A percentile compares a stretch with the other conserved stretches of the same genome.
phyloP scores from a whole-genome alignment of 2,329 filamentous ascomycete species.

The Gyromitra esculenta region DNA sequence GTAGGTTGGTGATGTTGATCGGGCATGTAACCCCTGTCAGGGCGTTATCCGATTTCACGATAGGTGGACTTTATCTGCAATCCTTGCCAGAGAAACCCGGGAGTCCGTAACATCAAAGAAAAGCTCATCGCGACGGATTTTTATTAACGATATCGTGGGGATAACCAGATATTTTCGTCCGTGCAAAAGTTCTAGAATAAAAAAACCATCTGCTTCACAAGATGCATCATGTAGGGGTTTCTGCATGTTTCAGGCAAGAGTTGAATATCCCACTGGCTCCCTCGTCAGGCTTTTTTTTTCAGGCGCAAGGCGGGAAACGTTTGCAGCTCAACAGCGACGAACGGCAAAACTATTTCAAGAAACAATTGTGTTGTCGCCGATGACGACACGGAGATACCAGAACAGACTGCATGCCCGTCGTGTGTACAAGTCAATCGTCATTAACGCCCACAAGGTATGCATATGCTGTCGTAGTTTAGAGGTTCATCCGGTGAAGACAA shows the following conservation, averaged over 20 bases:
- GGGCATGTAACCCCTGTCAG: slow-evolving; percentile 37
- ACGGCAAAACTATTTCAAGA: slow-evolving; percentile 43
- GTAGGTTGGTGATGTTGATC: slow-evolving; percentile 42
- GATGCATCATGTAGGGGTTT: slow-evolving; percentile 49
- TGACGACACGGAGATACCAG: slow-evolving; percentile 46
- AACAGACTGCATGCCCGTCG: slow-evolving; percentile 46
- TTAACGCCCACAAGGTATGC: slow-evolving; percentile 38
- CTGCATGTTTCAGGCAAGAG: slow-evolving; percentile 45
- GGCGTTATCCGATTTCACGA: slow-evolving; percentile 46
- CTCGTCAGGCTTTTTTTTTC: slow-evolving; percentile 36
- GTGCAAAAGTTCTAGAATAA: slow-evolving; percentile 38
- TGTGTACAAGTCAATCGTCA: slow-evolving; percentile 40
- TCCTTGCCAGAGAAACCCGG: slow-evolving; percentile 30
- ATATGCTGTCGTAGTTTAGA: slow-evolving; percentile 36
- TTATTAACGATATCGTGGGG: slow-evolving; percentile 24
- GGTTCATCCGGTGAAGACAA: slow-evolving; percentile 25
- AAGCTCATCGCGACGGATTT: slow-evolving; percentile 45
- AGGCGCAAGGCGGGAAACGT: slow-evolving; percentile 31
- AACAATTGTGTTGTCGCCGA: slow-evolving; percentile 48
- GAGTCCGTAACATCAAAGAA: slow-evolving; percentile 40
- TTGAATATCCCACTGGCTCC: slow-evolving; percentile 43
- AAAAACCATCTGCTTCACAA: slow-evolving; percentile 46
- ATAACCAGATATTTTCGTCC: slow-evolving; percentile 20
- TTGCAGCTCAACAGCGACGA: slow-evolving; percentile 30
- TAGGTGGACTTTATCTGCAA: slow-evolving; percentile 43